Conservation (phyloP, 768 basidiomycete genomes). For the Russula abietina region DNA sequence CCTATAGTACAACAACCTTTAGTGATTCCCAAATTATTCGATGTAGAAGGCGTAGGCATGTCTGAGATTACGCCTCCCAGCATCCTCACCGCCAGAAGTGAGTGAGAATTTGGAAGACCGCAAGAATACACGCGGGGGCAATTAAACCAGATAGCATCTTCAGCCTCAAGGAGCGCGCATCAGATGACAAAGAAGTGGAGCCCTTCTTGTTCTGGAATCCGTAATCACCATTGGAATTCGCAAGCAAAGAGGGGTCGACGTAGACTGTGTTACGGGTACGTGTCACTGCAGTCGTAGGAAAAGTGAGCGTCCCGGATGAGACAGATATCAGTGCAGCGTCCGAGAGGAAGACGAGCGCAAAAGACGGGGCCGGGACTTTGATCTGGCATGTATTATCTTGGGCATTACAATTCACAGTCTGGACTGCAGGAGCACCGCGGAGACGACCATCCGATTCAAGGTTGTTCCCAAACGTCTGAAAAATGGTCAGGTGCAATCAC, state of each 20-base stretch:
- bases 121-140: neutral
- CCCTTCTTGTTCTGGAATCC: constrained; percentile 32
- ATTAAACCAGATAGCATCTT: neutral
- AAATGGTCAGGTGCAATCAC: neutral
- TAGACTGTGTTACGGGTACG: constrained; percentile 50
- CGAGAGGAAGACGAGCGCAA: constrained; percentile 69
- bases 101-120: neutral
- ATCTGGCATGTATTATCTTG: constrained; percentile 49
- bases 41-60: neutral
- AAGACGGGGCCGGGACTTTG: constrained; percentile 61
- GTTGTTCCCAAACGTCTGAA: constrained; percentile 52
- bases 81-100: neutral
- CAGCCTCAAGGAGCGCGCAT: neutral
- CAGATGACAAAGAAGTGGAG: constrained; percentile 31
- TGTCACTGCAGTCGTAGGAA: constrained; percentile 49
- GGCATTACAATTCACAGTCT: constrained; percentile 55
- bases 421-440: constrained; percentile 47
- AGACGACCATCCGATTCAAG: constrained; percentile 66
- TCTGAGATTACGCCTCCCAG: neutral
- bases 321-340: constrained; percentile 36
- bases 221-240: constrained; percentile 56
- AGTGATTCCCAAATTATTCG: neutral
- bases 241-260: constrained; percentile 49
- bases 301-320: constrained; percentile 39
- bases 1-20: neutral